Evolutionary conservation across 345 rosid species (phyloP), one percentile per base, ranked within the genome.

Genomic region (Eucalyptus decipiens): DNA sequence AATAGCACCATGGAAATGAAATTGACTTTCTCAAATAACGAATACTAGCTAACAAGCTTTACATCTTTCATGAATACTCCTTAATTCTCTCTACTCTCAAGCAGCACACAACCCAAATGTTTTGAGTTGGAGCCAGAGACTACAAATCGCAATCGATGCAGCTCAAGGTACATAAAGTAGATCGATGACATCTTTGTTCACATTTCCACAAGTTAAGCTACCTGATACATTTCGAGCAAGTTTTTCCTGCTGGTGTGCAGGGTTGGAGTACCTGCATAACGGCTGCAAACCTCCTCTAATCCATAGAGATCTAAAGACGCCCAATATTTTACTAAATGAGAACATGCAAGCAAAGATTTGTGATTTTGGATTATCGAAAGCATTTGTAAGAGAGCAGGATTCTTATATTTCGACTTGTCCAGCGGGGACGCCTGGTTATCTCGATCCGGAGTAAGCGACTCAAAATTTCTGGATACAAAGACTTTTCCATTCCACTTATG

Each of bases 351-450:
- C 95, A 40, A 92, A 92, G 60, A 91, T 94, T 40, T 92, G 93
- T 47, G 95, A 94, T 92, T 94, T 93, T 23, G 95, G 95, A 54
- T 89, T 93, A 50, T 94, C 94, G 7, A 92, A 56, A 80, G 91
- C 90, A 80, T 92, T 91, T 89, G 90, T 88, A 81, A 91, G 72
- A 24, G 94, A 93, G 87, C 87, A 89, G 17, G 94, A 91, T 37
- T 87, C 92, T 49, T 90, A 91, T 87, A 93, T 91, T 65, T 90
- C 94, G 2, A 92, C 91, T 9, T 88, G 87, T 87, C 93, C 52
- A 0, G 52, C 90, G 52, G 93, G 94, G 72, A 94, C 94, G 1
- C 94, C 92, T 23, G 95, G 94, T 60, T 93, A 94, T 88, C 88
- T 94, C 87, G n/a, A 58, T 58, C n/a, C 96, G 0, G 52, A 18